Base-by-base conservation (phyloP, 805 yeast species). In the Candida railenensis region DNA sequence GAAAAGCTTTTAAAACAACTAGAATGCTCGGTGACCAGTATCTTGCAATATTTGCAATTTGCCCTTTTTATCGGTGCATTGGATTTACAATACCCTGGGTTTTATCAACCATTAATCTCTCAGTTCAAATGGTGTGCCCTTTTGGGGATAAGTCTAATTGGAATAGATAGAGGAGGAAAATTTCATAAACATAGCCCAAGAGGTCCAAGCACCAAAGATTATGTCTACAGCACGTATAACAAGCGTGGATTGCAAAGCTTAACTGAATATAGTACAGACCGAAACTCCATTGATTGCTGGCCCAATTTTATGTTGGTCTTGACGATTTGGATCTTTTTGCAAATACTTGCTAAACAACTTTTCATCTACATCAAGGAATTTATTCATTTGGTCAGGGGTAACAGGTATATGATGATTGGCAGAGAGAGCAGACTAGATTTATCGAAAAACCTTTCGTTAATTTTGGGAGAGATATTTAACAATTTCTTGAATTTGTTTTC, bases 21-120 rank as follows among this genome's bases (percentile, higher is more conserved):
- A 39, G 81, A 79, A 41, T 85, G 88, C 1, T 73, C 76, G 11
- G 68, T 73, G 7, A 63, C 67, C 3, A 78, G 79, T 33, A 71
- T 77, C 37, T 51, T 83, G 1, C 61, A 70, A 16, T 83, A 82
- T 59, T 56, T 81, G 30, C 89, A 85, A 56, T 83, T 77, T 63
- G 76, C 82, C 1, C 72, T 81, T 37, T 79, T 82, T 56, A 69
- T 78, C 53, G 78, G 77, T 4, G 84, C 80, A 3, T 63, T 85
- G 22, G 73, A 74, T 51, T 57, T 84, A 16, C 63, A 69, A 21
- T 84, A 78, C 53, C 89, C 90, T 0, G 87, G 85, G 0, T 82
- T 78, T 55, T 79, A 74, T 48, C 85, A 76, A 49, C 85, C 85
- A 0, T 58, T 79, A 12, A 59, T 81, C 40, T 67, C 80, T 2